Base-by-base conservation (phyloP, 371 early-diverging fungal genomes). In the Blakeslea trispora region DNA sequence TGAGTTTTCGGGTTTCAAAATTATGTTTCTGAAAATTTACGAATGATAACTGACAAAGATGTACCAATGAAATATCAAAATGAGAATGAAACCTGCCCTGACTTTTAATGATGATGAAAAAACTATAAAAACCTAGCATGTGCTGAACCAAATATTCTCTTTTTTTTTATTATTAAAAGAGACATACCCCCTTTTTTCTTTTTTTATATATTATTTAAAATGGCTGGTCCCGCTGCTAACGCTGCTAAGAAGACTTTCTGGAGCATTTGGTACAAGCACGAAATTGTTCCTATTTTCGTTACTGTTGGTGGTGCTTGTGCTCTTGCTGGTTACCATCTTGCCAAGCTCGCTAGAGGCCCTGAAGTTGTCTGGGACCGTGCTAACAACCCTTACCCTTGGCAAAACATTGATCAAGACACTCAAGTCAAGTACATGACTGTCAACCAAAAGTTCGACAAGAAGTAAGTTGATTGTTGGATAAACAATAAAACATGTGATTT, bases 381-480 rank as follows among this genome's bases (percentile, higher is more conserved):
- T 55, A 69, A 66, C 67, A 79, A 79, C 72, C 79, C 79, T 66
- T 76, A 74, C 67, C 79, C 79, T 46, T 80, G 77, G 77, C 74
- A 71, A 71, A 64, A 80, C 80, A 70, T 80, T 69, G 73, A 72
- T 55, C 75, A 80, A 54, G 63, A 72, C 58, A 74, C 74, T 42
- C 77, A 80, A 55, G 72, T 76, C 68, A 80, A 80, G 72, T 50
- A 72, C 44, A 71, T 74, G 71, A 73, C 80, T 50, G 75, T 76
- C 65, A 80, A 80, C 72, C 77, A 76, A 61, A 72, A 80, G 70
- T 80, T 76, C 55, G 73, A 63, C 41, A 80, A 80, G 66, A 60
- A 40, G 72, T 74, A 77, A 72, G 73, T 64, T 37, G 46, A 40
- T 15, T 21, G 34, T 18, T 28, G n/a, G 28, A 28, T 18, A 17